These are phyloP conservation scores for Deinandra increscens DNA, from an alignment of 129 eudicot species.

Conservation along the genomic window DNA sequence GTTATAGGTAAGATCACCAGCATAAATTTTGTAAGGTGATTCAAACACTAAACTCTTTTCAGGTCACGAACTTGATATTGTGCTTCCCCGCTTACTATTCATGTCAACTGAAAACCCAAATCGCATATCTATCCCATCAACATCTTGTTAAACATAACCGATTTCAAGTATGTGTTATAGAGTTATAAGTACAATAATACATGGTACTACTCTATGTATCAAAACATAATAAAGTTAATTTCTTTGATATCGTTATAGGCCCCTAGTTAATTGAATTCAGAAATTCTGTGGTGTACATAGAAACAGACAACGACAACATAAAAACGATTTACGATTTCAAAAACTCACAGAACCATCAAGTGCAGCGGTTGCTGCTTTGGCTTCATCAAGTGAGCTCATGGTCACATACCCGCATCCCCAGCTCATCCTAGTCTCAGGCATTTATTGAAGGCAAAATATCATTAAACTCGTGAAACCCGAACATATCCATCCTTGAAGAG, in stretches of 20 bases:
- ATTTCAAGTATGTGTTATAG: slow-evolving; percentile 1
- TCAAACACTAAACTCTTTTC: slow-evolving; percentile 39
- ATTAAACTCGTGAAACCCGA: not conserved
- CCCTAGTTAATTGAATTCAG: not conserved
- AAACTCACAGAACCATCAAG: slow-evolving; percentile 49
- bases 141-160: slow-evolving; percentile 27
- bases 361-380: slow-evolving; percentile 48
- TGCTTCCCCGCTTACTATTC: slow-evolving; percentile 31
- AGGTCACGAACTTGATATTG: slow-evolving; percentile 33
- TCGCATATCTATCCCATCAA: slow-evolving; percentile 53
- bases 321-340: not conserved
- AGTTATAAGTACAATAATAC: too few relatives aligned
- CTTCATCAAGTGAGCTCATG: slow-evolving; percentile 44
- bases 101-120: slow-evolving; percentile 41
- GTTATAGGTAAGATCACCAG: slow-evolving; percentile 48
- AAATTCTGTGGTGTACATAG: too few relatives aligned
- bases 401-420: slow-evolving; percentile 52
- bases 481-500: not conserved
- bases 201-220: too few relatives aligned
- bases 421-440: slow-evolving; percentile 42
- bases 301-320: too few relatives aligned
- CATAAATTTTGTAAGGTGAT: slow-evolving; percentile 43
- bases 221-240: not conserved
- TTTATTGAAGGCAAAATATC: not conserved
- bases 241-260: not conserved